Percentiles rank a stretch among this genome's conserved stretches.
Evolutionary conservation across 2,329 filamentous ascomycete species (phyloP).

Genomic region (Diaporthe capsici): DNA sequence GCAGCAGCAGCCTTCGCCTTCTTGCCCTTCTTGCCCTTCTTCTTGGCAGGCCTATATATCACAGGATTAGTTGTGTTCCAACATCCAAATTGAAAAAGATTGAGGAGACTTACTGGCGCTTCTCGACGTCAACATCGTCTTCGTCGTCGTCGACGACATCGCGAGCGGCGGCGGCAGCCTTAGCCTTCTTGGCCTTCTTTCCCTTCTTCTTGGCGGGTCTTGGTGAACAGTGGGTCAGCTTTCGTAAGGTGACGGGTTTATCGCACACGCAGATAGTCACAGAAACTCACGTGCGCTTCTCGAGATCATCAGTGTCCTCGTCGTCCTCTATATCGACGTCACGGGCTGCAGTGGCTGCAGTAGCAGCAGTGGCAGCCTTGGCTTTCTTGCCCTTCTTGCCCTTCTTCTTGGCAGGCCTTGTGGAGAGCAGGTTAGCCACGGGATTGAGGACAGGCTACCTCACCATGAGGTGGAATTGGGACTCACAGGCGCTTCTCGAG

Average conservation of each 20-base stretch:
- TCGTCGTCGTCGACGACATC: background rate
- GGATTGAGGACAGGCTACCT: background rate
- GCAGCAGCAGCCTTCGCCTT: conserved; percentile 21
- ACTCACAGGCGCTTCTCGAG: conserved; percentile 13
- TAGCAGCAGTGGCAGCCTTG: background rate
- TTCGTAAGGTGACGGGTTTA: no score
- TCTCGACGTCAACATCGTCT: background rate
- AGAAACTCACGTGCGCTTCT: background rate
- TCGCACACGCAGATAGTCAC: background rate
- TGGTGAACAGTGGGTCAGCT: background rate
- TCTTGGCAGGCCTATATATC: background rate
- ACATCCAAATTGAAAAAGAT: no score
- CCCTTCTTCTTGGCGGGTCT: conserved; percentile 9
- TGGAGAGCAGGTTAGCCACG: background rate
- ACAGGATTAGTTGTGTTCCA: background rate
- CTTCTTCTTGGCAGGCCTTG: conserved; percentile 16
- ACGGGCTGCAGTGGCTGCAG: background rate
- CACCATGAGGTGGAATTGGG: background rate
- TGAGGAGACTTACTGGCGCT: background rate
- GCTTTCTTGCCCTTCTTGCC: conserved; percentile 11
- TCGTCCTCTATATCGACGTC: background rate
- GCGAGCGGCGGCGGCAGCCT: background rate
- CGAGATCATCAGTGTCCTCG: background rate
- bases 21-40: conserved; percentile 23
- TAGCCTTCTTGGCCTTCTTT: background rate